phyloP scores from a whole-genome alignment of 305 asterid species.

The Andrographis paniculata region DNA sequence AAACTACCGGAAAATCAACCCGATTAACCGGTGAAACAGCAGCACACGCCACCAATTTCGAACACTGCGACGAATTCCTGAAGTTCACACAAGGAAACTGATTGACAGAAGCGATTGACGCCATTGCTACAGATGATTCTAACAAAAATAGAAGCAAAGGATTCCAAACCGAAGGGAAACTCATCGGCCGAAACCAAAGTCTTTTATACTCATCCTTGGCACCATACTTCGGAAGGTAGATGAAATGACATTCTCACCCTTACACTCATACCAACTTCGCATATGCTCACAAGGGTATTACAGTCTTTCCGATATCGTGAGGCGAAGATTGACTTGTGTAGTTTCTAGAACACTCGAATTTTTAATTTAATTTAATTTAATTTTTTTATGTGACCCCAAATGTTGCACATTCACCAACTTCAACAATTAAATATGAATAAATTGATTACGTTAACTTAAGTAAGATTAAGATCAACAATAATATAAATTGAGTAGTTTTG shows the following conservation, averaged over 20 bases:
- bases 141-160: neutral
- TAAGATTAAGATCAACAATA: too few species aligned
- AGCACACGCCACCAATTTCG: conserved; percentile 11
- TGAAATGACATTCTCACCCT: too few species aligned
- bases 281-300: neutral
- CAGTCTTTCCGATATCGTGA: neutral
- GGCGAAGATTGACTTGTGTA: neutral
- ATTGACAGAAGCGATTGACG: conserved; percentile 40
- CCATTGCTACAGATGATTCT: conserved; percentile 27
- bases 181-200: too few species aligned
- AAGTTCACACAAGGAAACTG: conserved; percentile 25
- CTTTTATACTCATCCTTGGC: too few species aligned
- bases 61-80: conserved; percentile 4
- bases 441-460: too few species aligned
- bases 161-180: neutral
- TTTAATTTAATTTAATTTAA: too few species aligned
- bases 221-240: too few species aligned
- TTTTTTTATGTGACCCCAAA: too few species aligned
- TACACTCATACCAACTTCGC: too few species aligned
- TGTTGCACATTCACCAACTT: too few species aligned
- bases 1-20: conserved; percentile 19
- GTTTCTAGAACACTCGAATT: neutral
- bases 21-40: conserved; percentile 24
- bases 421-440: too few species aligned
- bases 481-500: too few species aligned